phyloP scores from a whole-genome alignment of 345 rosid species.

The Kernera saxatilis region DNA sequence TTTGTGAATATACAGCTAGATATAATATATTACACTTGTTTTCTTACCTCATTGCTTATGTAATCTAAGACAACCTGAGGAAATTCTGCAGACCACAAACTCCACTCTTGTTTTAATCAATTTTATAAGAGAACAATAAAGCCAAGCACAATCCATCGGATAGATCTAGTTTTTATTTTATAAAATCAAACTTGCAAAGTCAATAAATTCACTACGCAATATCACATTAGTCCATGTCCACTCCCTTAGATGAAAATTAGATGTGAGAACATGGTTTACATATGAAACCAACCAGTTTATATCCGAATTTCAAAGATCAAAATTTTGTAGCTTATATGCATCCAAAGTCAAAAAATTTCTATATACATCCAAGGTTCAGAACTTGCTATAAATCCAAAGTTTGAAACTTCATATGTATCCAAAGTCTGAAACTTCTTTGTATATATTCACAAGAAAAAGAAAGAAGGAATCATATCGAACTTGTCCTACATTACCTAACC shows the following conservation, averaged over 20 bases:
- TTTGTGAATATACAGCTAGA: not conserved
- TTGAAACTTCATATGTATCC: not conserved
- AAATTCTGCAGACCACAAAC: conserved; percentile 8
- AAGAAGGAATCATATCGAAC: conserved; percentile 1
- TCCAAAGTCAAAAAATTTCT: not conserved
- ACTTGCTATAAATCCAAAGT: not conserved
- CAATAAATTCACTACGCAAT: not conserved
- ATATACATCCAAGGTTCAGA: not conserved
- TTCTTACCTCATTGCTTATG: conserved; percentile 22
- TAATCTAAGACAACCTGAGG: conserved; percentile 21
- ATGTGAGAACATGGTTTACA: not conserved
- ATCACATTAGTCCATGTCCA: not conserved
- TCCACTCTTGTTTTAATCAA: not conserved
- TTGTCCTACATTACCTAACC: conserved; percentile 13
- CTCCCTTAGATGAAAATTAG: not conserved
- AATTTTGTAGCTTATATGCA: not conserved
- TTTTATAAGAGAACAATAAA: not conserved
- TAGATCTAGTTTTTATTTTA: not conserved
- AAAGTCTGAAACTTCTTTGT: not conserved
- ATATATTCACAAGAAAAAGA: conserved; percentile 13
- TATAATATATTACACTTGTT: not conserved
- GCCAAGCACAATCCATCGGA: not conserved
- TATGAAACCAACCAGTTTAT: not conserved
- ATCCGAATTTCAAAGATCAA: conserved; percentile 1
- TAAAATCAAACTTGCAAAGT: not conserved